These are phyloP conservation scores for Backusella macrospora DNA, from an alignment of 192 early-diverging fungal genomes.

Conservation along the genomic window DNA sequence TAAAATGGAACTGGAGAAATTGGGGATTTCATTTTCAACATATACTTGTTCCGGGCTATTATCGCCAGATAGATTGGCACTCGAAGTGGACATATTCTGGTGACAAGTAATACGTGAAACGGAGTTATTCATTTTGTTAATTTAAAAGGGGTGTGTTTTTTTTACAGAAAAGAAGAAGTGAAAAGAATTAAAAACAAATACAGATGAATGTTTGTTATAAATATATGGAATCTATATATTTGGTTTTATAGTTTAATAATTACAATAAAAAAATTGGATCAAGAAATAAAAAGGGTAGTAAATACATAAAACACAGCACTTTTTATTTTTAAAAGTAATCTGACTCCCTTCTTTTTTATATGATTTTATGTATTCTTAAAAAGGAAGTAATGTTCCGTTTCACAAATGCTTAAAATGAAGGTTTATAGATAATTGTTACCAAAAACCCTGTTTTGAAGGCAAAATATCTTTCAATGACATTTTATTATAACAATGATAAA, in stretches of 20 bases:
- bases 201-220: background rate
- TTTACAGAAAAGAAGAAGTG: background rate
- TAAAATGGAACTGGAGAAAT: background rate
- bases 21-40: background rate
- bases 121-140: background rate
- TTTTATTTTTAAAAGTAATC: background rate
- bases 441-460: background rate
- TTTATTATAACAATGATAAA: background rate
- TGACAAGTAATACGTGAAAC: constrained; percentile 1
- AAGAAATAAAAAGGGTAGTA: background rate
- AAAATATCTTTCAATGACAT: background rate
- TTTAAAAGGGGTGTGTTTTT: background rate
- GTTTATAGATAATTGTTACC: background rate
- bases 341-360: constrained; percentile 14
- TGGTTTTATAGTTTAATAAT: background rate
- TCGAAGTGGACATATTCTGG: background rate
- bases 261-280: background rate
- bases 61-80: background rate
- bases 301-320: constrained; percentile 6
- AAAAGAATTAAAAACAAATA: background rate
- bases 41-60: background rate
- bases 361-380: constrained; percentile 12
- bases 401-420: constrained; percentile 7
- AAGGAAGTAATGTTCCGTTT: background rate
- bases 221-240: background rate